phyloP scores from a whole-genome alignment of 768 basidiomycete species.

The Pleurotus ostreatus region DNA sequence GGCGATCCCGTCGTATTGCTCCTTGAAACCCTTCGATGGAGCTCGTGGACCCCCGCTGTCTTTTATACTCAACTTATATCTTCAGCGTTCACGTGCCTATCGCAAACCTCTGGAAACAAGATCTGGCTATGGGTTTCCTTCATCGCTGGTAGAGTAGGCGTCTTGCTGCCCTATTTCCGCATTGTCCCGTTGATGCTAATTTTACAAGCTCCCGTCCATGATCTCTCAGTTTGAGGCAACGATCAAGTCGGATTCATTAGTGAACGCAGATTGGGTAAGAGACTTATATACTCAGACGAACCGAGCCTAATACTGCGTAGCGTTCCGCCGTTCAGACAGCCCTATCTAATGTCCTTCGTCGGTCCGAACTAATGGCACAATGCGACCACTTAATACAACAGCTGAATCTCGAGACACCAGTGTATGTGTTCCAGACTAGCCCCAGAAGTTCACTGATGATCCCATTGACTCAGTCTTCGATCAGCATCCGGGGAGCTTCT shows the following conservation, averaged over 20 bases:
- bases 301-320: conserved; percentile 17
- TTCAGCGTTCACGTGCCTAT: conserved; percentile 58
- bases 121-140: conserved; percentile 65
- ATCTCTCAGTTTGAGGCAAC: conserved; percentile 51
- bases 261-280: conserved; percentile 58
- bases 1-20: conserved; percentile 49
- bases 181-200: background rate
- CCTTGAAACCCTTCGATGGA: conserved; percentile 55
- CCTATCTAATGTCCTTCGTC: conserved; percentile 42
- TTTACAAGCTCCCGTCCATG: conserved; percentile 55
- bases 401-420: conserved; percentile 13
- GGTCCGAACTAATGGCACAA: conserved; percentile 49
- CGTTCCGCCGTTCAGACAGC: conserved; percentile 44
- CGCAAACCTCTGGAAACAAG: conserved; percentile 37
- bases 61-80: conserved; percentile 69
- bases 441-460: conserved; percentile 19
- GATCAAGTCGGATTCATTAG: conserved; percentile 46
- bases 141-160: conserved; percentile 63
- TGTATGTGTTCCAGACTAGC: conserved; percentile 22
- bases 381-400: conserved; percentile 46
- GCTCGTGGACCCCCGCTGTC: conserved; percentile 55
- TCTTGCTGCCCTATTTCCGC: conserved; percentile 1
- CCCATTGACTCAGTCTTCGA: conserved; percentile 17
- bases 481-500: conserved; percentile 47
- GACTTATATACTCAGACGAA: background rate